These are phyloP conservation scores for Secale cereale DNA, from an alignment of 176 grass and related monocot genomes.

Conservation along the genomic window DNA sequence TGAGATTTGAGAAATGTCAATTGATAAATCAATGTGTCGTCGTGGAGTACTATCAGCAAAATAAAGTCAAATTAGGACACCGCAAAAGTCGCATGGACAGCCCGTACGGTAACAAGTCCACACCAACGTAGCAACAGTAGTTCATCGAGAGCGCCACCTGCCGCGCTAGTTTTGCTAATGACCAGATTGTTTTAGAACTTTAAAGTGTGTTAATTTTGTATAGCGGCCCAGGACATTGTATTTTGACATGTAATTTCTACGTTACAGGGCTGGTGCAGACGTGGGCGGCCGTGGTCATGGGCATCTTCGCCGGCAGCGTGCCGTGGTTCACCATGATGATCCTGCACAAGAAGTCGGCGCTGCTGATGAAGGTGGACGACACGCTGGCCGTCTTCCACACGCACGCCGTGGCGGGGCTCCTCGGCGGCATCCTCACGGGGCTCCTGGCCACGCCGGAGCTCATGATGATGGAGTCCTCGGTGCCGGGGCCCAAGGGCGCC, in stretches of 20 bases:
- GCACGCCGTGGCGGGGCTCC: slow-evolving; percentile 68
- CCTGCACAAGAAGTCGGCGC: slow-evolving; percentile 70
- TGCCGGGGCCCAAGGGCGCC: slow-evolving; percentile 37
- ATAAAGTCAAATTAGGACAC: slow-evolving; percentile 14
- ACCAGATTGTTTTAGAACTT: too few species aligned
- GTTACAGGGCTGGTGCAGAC: slow-evolving; percentile 61
- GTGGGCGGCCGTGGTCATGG: slow-evolving; percentile 65
- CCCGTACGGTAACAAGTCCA: too few species aligned
- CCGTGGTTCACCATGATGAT: slow-evolving; percentile 92
- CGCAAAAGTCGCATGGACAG: background rate
- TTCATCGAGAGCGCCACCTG: too few species aligned
- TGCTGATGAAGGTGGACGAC: slow-evolving; percentile 67
- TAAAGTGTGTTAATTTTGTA: too few species aligned
- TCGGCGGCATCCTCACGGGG: slow-evolving; percentile 65
- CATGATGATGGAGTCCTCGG: slow-evolving; percentile 31
- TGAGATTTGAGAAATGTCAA: background rate
- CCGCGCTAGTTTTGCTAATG: too few species aligned
- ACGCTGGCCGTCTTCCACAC: slow-evolving; percentile 76
- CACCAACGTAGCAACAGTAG: too few species aligned
- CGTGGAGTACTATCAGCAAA: background rate
- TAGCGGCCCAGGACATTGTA: background rate
- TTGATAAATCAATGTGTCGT: background rate
- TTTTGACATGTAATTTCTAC: background rate
- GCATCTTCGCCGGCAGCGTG: slow-evolving; percentile 64
- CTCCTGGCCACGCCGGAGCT: slow-evolving; percentile 63